Evolutionary conservation across 495 filamentous ascomycete genomes (phyloP).

Genomic region (Trichoderma gamsii): DNA sequence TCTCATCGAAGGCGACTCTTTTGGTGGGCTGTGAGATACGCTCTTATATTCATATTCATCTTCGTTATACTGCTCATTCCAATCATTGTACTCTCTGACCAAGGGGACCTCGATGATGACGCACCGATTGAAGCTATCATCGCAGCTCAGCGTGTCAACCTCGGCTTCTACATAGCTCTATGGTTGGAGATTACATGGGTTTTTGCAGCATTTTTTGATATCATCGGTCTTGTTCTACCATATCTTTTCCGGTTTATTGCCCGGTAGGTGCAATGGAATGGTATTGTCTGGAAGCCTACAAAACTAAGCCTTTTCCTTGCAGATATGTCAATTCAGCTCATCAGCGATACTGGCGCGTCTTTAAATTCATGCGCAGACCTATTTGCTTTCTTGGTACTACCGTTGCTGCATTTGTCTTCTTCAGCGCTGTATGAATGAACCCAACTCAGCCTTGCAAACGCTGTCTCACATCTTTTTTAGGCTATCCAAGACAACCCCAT

Average conservation of each 20-base stretch:
- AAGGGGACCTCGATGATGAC: neutral
- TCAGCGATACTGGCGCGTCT: slow-evolving; percentile 26
- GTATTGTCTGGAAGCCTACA: neutral
- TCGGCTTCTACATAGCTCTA: slow-evolving; percentile 23
- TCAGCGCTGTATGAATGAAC: slow-evolving; percentile 15
- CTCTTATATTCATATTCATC: slow-evolving; percentile 7
- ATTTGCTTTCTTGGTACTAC: slow-evolving; percentile 21
- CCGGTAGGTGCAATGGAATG: slow-evolving; percentile 17
- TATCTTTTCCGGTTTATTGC: slow-evolving; percentile 27
- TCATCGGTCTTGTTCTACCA: slow-evolving; percentile 21
- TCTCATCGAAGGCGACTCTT: slow-evolving; percentile 6
- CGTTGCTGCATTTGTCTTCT: slow-evolving; percentile 19
- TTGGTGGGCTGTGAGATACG: slow-evolving; percentile 13
- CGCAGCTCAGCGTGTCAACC: neutral
- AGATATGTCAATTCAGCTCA: slow-evolving; percentile 29
- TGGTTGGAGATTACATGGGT: slow-evolving; percentile 25
- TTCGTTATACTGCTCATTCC: slow-evolving; percentile 13
- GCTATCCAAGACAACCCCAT: slow-evolving; percentile 17
- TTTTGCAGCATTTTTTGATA: slow-evolving; percentile 18
- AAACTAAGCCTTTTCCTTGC: neutral
- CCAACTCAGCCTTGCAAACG: neutral
- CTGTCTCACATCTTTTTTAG: slow-evolving; percentile 2
- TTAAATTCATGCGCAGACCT: slow-evolving; percentile 23
- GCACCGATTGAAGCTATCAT: neutral
- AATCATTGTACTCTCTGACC: slow-evolving; percentile 5